These are phyloP conservation scores for Backusella tuberculispora DNA, from an alignment of 192 early-diverging fungal species.

Conservation along the genomic window DNA sequence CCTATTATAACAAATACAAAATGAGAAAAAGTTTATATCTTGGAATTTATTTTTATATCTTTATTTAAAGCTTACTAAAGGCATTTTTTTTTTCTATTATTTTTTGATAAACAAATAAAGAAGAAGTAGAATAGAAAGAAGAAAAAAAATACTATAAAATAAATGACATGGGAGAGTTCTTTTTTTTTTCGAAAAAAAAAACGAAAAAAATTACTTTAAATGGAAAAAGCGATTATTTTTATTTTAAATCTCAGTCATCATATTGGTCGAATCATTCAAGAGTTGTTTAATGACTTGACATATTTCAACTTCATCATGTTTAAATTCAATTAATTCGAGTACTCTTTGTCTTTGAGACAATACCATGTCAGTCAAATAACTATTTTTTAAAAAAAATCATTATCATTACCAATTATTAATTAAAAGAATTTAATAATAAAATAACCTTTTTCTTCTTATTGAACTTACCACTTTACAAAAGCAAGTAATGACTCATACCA, in stretches of 20 bases:
- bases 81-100: conserved; percentile 29
- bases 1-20: conserved; percentile 38
- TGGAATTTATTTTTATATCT: neutral
- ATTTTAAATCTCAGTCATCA: neutral
- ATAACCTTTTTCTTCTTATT: neutral
- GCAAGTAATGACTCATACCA: conserved; percentile 16
- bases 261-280: neutral
- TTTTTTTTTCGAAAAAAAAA: neutral
- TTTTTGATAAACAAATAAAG: neutral
- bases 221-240: neutral
- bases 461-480: conserved; percentile 23
- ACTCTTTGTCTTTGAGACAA: neutral
- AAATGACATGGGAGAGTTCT: neutral
- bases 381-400: no score
- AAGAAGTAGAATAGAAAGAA: neutral
- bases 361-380: conserved; percentile 4
- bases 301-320: neutral
- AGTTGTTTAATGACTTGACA: neutral
- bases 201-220: neutral
- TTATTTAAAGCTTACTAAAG: conserved; percentile 35
- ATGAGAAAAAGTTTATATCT: neutral
- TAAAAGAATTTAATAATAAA: neutral
- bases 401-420: neutral
- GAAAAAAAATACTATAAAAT: neutral
- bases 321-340: neutral